Base-by-base conservation (phyloP, 225 moss, liverwort and hornwort genomes). In the Asterella californica region DNA sequence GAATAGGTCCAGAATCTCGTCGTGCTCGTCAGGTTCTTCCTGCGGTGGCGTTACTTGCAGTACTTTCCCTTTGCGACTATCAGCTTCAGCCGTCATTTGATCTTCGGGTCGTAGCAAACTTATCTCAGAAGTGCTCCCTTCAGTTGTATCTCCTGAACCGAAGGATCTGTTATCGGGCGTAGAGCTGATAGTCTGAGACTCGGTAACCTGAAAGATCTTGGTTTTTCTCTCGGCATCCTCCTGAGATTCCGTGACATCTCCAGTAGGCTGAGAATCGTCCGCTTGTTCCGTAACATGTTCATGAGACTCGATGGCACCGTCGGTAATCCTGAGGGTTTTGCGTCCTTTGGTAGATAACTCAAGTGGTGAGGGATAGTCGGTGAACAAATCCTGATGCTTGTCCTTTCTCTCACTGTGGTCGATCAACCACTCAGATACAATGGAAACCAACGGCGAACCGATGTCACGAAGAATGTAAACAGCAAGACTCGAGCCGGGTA, bases 371-470 rank as follows among this genome's bases (percentile, higher is more conserved):
- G 47, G 12, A 48, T 7, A 29, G 22, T 72, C 64, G 27, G 66
- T 18, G 57, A 55, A 67, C 11, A 78, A 46, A 55, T 72, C 75
- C 53, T 80, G 75, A 33, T 82, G 79, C 80, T 82, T 85, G 59
- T 82, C 82, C 63, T 85, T 80, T 32, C 62, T 73, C 36, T 81
- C 83, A 53, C 77, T 81, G 68, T 83, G 83, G 42, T 18, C 78
- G 37, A 83, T 67, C 72, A 86, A 53, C 86, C 83, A 86, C 47
- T 81, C 45, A 15, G 83, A 81, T 33, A 77, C 83, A 57, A 45
- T 38, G 22, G 74, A 59, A 42, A 81, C 65, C 38, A 83, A 29
- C 27, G 86, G 83, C 62, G 59, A 74, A 61, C 77, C 62, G 25
- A 83, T 53, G 42, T 81, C 83, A 25, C 54, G 47, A 49, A 86